Evolutionary conservation across 2,329 filamentous ascomycete species (phyloP).

Genomic region (Calonectria montana): DNA sequence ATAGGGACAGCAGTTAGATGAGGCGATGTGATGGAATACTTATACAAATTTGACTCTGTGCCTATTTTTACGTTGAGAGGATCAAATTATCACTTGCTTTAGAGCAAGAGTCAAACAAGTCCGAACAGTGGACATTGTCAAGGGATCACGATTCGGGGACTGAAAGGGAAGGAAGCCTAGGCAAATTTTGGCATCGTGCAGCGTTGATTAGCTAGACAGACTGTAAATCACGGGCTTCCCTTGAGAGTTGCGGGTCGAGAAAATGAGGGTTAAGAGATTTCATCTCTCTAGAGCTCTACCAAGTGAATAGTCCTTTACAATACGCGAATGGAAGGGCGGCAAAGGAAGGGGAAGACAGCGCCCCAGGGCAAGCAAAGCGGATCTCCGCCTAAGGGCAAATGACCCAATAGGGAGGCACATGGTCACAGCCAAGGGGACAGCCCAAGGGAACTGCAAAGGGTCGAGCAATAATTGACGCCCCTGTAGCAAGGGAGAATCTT

Average conservation of each 20-base stretch:
- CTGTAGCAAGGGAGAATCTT: background rate
- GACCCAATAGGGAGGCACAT: background rate
- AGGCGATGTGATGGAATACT: slow-evolving; percentile 12
- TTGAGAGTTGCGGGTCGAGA: slow-evolving; percentile 16
- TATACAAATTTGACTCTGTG: slow-evolving; percentile 24
- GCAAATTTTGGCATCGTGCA: background rate
- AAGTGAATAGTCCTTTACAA: background rate
- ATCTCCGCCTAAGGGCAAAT: background rate
- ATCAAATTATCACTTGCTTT: background rate
- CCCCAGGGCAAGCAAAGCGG: background rate
- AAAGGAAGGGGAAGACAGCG: background rate
- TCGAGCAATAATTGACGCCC: background rate
- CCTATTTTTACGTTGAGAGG: background rate
- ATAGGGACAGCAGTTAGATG: slow-evolving; percentile 15
- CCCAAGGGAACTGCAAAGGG: background rate
- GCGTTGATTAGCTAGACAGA: slow-evolving; percentile 26
- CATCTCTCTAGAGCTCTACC: background rate
- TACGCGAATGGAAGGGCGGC: background rate
- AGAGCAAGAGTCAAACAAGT: slow-evolving; percentile 16
- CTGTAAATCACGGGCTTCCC: background rate
- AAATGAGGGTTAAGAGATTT: background rate
- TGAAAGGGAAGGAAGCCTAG: background rate
- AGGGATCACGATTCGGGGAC: background rate
- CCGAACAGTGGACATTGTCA: slow-evolving; percentile 15
- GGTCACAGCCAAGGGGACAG: background rate